Evolutionary conservation across 768 basidiomycete genomes (phyloP).

Genomic region (Thelephora ganbajun): DNA sequence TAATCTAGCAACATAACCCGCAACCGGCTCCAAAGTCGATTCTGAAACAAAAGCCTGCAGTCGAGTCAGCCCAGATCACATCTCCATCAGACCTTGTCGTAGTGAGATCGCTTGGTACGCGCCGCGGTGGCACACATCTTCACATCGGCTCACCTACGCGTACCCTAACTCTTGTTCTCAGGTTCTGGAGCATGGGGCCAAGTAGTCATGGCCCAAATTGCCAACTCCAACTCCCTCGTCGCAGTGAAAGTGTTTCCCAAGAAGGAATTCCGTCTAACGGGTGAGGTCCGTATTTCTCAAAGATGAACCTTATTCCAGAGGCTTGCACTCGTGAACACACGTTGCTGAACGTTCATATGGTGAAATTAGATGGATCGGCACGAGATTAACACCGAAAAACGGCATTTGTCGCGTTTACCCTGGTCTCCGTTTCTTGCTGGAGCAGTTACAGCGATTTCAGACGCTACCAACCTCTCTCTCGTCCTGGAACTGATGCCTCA

Average conservation of each 20-base stretch:
- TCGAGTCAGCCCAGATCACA: too few relatives aligned
- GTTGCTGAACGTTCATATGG: background rate
- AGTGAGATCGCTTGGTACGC: too few relatives aligned
- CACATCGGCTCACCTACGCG: too few relatives aligned
- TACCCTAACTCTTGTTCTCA: conserved; percentile 6
- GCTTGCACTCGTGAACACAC: background rate
- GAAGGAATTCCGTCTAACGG: conserved; percentile 18
- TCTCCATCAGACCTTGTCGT: too few relatives aligned
- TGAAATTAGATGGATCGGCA: background rate
- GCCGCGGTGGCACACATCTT: too few relatives aligned
- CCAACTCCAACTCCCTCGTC: conserved; percentile 22
- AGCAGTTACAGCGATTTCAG: conserved; percentile 30
- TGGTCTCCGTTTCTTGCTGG: conserved; percentile 44
- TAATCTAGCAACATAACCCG: too few relatives aligned
- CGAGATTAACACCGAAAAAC: conserved; percentile 24
- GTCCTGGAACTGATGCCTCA: conserved; percentile 36
- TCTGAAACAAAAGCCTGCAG: too few relatives aligned
- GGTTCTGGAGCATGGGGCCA: conserved; percentile 28
- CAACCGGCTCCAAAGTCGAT: too few relatives aligned
- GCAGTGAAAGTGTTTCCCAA: conserved; percentile 33
- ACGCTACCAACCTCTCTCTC: conserved; percentile 33
- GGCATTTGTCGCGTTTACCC: conserved; percentile 23
- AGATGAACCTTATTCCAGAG: background rate
- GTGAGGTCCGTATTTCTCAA: conserved; percentile 13
- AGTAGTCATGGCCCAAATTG: conserved; percentile 28